Percentiles rank a stretch among this genome's conserved stretches.
phyloP scores from a whole-genome alignment of 805 yeast genomes.

The Gaillardinia entomophila region DNA sequence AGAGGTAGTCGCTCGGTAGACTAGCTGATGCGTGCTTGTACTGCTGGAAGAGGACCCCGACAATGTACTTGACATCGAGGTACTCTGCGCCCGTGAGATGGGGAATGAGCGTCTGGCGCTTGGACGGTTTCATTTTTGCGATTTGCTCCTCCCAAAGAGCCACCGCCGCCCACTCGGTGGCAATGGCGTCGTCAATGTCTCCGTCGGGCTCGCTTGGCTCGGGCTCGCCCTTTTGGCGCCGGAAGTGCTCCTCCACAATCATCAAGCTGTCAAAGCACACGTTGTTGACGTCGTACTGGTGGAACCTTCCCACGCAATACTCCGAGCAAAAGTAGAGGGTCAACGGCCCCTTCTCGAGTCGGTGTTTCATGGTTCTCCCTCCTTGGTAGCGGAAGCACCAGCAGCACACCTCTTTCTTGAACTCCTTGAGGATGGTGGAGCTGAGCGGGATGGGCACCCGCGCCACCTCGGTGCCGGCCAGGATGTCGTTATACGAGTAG shows the following conservation, averaged over 20 bases:
- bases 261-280: slow-evolving; percentile 32
- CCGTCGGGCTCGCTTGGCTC: slow-evolving; percentile 15
- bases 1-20: slow-evolving; percentile 5
- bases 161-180: slow-evolving; percentile 32
- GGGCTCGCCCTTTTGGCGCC: slow-evolving; percentile 14
- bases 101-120: slow-evolving; percentile 28
- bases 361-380: slow-evolving; percentile 43
- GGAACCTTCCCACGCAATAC: slow-evolving; percentile 36
- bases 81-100: slow-evolving; percentile 49
- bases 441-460: slow-evolving; percentile 39
- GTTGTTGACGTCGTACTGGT: slow-evolving; percentile 25
- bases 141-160: slow-evolving; percentile 31
- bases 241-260: slow-evolving; percentile 25
- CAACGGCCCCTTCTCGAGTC: slow-evolving; percentile 15
- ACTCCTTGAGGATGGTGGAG: slow-evolving; percentile 43
- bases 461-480: slow-evolving; percentile 36
- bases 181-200: slow-evolving; percentile 8
- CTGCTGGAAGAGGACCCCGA: slow-evolving; percentile 30
- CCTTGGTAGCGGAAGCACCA: slow-evolving; percentile 44
- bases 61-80: slow-evolving; percentile 43
- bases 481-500: slow-evolving; percentile 39
- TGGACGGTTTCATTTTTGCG: slow-evolving; percentile 27
- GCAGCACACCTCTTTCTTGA: slow-evolving; percentile 59
- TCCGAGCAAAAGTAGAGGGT: slow-evolving; percentile 51
- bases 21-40: too few relatives aligned